Evolutionary conservation across 1,284 basidiomycete species (phyloP).

Genomic region (Sporisorium reilianum): DNA sequence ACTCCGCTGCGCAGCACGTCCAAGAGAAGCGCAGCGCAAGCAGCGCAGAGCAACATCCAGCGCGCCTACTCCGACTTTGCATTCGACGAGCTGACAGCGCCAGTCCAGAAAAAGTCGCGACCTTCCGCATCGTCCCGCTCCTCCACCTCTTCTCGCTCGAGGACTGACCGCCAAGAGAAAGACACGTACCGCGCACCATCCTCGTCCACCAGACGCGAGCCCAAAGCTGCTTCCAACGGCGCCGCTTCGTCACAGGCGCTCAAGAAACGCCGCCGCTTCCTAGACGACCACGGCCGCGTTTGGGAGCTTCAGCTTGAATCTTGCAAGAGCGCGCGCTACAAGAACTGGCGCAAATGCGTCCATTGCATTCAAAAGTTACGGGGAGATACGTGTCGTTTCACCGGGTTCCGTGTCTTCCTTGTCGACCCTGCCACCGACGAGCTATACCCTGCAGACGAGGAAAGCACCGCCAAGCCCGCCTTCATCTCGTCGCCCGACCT

Average conservation of each 20-base stretch:
- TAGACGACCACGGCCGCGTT: constrained; percentile 7
- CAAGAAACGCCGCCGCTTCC: constrained; percentile 7
- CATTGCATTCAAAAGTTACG: constrained; percentile 27
- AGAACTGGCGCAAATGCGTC: constrained; percentile 31
- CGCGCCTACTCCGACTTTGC: constrained; percentile 22
- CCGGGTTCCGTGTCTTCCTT: constrained; percentile 33
- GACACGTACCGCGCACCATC: constrained; percentile 7
- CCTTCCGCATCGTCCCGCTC: constrained; percentile 9
- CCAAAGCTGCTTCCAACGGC: background rate
- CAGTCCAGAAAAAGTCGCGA: constrained; percentile 13
- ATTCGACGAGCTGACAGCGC: background rate
- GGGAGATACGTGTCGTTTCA: constrained; percentile 49
- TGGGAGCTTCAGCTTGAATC: constrained; percentile 32
- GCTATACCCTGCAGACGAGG: background rate
- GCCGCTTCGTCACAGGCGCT: background rate
- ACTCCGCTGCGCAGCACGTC: constrained; percentile 12
- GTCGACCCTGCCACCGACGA: constrained; percentile 25
- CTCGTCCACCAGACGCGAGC: background rate
- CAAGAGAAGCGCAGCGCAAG: constrained; percentile 32
- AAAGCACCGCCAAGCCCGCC: background rate
- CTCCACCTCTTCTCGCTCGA: background rate
- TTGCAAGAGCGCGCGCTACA: constrained; percentile 16
- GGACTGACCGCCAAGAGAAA: background rate
- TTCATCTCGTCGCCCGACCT: constrained; percentile 33
- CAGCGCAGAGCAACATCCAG: constrained; percentile 29